Evolutionary conservation across 305 asterid genomes (phyloP).

Genomic region (Rubia balearica): DNA sequence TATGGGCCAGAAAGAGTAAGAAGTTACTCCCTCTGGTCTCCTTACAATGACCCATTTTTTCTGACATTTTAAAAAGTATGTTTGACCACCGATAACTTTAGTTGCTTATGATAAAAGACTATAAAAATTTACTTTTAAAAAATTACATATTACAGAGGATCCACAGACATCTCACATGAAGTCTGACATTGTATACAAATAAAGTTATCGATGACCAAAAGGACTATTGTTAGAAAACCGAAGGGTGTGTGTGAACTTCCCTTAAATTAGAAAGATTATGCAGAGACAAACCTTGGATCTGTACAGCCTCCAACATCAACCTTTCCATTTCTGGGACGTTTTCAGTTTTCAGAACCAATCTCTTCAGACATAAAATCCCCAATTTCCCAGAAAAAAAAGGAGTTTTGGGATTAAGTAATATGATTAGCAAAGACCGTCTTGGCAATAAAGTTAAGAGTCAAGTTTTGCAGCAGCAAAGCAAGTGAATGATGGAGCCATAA

Average conservation of each 20-base stretch:
- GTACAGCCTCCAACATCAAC: neutral
- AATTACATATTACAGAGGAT: too few relatives aligned
- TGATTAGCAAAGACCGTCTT: neutral
- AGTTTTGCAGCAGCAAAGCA: conserved; percentile 13
- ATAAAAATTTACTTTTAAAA: too few relatives aligned
- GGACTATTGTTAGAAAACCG: too few relatives aligned
- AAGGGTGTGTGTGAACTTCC: neutral
- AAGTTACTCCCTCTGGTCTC: too few relatives aligned
- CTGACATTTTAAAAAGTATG: too few relatives aligned
- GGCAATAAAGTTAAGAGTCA: conserved; percentile 9
- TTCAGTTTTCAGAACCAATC: neutral
- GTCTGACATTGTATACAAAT: too few relatives aligned
- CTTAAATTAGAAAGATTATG: neutral
- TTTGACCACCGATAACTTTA: too few relatives aligned
- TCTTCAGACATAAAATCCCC: neutral
- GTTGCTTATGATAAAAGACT: too few relatives aligned
- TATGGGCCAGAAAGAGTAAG: too few relatives aligned
- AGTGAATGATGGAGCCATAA: neutral
- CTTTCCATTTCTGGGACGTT: conserved; percentile 2
- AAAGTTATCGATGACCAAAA: too few relatives aligned
- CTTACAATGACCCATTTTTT: too few relatives aligned
- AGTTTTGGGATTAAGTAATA: neutral
- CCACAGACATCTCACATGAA: too few relatives aligned
- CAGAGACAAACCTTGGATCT: neutral
- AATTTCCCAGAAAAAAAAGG: conserved; percentile 17